Base-by-base conservation (phyloP, 306 rosid genomes). In the Delonix regia region DNA sequence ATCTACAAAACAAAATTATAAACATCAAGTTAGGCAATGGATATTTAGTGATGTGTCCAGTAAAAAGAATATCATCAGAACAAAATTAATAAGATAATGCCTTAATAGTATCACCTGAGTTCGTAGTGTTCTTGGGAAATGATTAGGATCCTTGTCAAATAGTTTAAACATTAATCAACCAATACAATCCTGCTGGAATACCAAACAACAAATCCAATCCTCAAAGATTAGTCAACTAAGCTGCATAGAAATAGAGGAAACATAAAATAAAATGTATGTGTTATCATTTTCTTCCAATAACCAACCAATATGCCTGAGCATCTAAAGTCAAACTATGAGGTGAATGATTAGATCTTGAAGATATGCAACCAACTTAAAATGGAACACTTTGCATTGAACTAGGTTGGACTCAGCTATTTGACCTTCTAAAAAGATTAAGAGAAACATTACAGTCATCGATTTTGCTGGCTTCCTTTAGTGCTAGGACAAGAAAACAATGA, bases 251-350 rank as follows among this genome's bases (percentile, higher is more conserved):
- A 76, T 53, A 52, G 62, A 55, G 4, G 30, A 68, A n/a, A 15
- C 18, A 70, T 34, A 69, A 44, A 21, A 18, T 45, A 75, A 24
- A 33, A 38, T 55, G 71, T 5, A 44, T 13, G 7, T 9, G n/a
- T 9, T n/a, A n/a, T n/a, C n/a, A n/a, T 3, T 55, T 21, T 10
- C 33, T 49, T 25, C 39, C 2, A 28, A 55, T 69, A 66, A 76
- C 45, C 56, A 30, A 8, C 4, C 28, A 62, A 14, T 64, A 45
- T 41, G 91, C 98, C 98, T 90, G 97, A 33, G 87, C 83, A 69
- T 91, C 96, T 67, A 97, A 91, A 81, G 87, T 94, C 81, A 94
- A 84, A 78, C 96, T 94, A 74, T 96, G 85, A 77, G 98, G 98
- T 28, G 98, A 94, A 84, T 89, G 91, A 86, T 91, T 96, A 44